Percentiles rank a stretch among this genome's conserved stretches.
These are phyloP conservation scores for Solanum tarijense DNA, from an alignment of 257 asterid genomes.

Conservation along the genomic window DNA sequence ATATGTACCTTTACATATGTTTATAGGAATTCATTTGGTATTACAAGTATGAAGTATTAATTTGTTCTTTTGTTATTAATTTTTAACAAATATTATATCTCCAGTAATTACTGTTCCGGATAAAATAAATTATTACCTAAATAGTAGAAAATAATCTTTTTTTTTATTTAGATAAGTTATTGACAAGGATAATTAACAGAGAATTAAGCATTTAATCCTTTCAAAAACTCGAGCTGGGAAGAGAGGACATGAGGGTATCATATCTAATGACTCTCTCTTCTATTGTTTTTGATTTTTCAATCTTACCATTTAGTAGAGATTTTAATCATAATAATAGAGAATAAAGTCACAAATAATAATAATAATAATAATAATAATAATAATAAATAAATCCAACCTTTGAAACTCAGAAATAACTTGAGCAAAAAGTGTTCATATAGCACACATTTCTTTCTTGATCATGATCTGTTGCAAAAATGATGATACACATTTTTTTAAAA, in stretches of 20 bases:
- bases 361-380: too few relatives aligned
- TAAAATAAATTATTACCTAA: too few relatives aligned
- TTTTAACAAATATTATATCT: not conserved
- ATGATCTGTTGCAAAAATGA: too few relatives aligned
- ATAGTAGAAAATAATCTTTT: too few relatives aligned
- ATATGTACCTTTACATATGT: not conserved
- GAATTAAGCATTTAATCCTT: not conserved
- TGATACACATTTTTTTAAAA: too few relatives aligned
- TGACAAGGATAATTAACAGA: not conserved
- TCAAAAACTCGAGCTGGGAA: not conserved
- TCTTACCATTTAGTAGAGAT: too few relatives aligned
- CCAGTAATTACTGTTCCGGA: not conserved
- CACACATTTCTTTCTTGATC: too few relatives aligned
- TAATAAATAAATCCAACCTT: not conserved
- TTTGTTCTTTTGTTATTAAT: too few relatives aligned
- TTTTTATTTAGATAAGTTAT: not conserved
- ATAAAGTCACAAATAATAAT: too few relatives aligned
- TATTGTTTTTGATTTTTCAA: too few relatives aligned
- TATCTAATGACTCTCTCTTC: too few relatives aligned
- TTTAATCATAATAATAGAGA: too few relatives aligned
- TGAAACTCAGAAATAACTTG: not conserved
- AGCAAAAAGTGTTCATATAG: not conserved
- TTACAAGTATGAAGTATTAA: not conserved
- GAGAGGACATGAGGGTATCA: not conserved
- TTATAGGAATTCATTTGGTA: not conserved